Base-by-base conservation (phyloP, 2,329 filamentous ascomycete genomes). In the Microascus cirrosus region DNA sequence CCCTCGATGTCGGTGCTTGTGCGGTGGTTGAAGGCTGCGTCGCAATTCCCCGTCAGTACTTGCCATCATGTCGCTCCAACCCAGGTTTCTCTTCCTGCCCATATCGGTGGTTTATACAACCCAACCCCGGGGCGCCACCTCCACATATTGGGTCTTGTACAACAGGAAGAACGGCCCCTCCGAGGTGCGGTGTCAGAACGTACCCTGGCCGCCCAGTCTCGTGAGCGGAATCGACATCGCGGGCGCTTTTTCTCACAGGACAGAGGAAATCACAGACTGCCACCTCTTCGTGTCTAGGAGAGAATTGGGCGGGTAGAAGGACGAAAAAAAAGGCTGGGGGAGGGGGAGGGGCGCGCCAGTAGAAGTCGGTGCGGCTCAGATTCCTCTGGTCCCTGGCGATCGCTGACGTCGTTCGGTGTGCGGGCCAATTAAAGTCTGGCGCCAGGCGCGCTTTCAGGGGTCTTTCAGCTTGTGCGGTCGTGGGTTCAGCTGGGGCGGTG, bases 11-110 rank as follows among this genome's bases (percentile, higher is more conserved):
- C 80, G 64, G 76, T 75, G 67, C 82, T 83, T 63, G 85, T 78
- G 60, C 79, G 79, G 70, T 90, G 86, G 72, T 86, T 89, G 76
- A 93, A 90, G 71, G 87, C 89, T 92, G n/a, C 39, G 18, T 7
- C 39, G 39, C n/a, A n/a, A n/a, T 3, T 5, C 15, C 39, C 15
- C 2, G 39, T 45, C n/a, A 45, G 39, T 18, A 15, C n/a, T 5
- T n/a, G 7, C 15, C 13, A 7, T 18, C n/a, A 48, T 20, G 18
- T 4, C 42, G 3, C n/a, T 20, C 42, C 12, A 7, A 2, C 12
- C 10, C 36, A 42, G 36, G 36, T 3, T n/a, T 4, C 18, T 20
- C 22, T 11, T 11, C 20, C 22, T 22, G 12, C 3, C 45, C n/a
- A n/a, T n/a, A n/a, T n/a, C 20, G 7, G 20, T 18, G 35, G 15